Percentiles rank a stretch among this genome's conserved stretches.
Evolutionary conservation across 2,329 filamentous ascomycete species (phyloP).

Genomic region (Amphichorda felina): DNA sequence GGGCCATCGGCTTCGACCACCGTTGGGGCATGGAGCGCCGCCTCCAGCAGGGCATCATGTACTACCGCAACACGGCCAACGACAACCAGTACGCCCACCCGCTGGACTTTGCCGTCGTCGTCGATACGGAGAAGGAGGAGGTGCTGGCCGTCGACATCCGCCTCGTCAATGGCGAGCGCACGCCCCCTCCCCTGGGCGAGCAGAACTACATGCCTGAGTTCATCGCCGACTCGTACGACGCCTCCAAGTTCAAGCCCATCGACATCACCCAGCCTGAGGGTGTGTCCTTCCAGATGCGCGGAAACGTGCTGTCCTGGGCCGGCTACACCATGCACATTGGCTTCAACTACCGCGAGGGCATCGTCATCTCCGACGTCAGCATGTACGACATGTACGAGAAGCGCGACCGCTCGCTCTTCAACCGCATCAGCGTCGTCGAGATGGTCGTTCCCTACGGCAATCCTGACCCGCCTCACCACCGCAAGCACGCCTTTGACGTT

Average conservation of each 20-base stretch:
- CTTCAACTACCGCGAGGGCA: slow-evolving; percentile 89
- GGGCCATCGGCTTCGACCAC: slow-evolving; percentile 76
- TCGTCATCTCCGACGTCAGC: slow-evolving; percentile 84
- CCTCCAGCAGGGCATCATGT: slow-evolving; percentile 72
- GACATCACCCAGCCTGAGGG: slow-evolving; percentile 82
- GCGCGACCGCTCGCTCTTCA: slow-evolving; percentile 67
- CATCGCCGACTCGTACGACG: slow-evolving; percentile 14
- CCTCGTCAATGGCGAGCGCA: slow-evolving; percentile 31
- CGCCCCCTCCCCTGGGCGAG: slow-evolving; percentile 27
- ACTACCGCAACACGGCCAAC: slow-evolving; percentile 61
- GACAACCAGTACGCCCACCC: slow-evolving; percentile 54
- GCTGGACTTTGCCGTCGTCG: slow-evolving; percentile 32
- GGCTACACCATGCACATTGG: slow-evolving; percentile 90
- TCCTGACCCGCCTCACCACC: slow-evolving; percentile 67
- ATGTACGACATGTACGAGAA: slow-evolving; percentile 81
- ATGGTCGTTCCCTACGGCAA: slow-evolving; percentile 91
- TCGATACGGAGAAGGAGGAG: slow-evolving; percentile 34
- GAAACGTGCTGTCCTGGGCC: slow-evolving; percentile 72
- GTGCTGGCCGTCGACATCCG: slow-evolving; percentile 30
- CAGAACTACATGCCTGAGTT: slow-evolving; percentile 25
- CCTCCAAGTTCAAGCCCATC: slow-evolving; percentile 70
- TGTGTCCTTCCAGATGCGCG: slow-evolving; percentile 71
- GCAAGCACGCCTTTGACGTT: slow-evolving; percentile 72
- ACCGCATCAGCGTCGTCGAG: slow-evolving; percentile 77
- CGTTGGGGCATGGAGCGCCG: slow-evolving; percentile 61